These are phyloP conservation scores for Fusarium sarcochroum DNA, from an alignment of 2,329 filamentous ascomycete species.

Conservation along the genomic window DNA sequence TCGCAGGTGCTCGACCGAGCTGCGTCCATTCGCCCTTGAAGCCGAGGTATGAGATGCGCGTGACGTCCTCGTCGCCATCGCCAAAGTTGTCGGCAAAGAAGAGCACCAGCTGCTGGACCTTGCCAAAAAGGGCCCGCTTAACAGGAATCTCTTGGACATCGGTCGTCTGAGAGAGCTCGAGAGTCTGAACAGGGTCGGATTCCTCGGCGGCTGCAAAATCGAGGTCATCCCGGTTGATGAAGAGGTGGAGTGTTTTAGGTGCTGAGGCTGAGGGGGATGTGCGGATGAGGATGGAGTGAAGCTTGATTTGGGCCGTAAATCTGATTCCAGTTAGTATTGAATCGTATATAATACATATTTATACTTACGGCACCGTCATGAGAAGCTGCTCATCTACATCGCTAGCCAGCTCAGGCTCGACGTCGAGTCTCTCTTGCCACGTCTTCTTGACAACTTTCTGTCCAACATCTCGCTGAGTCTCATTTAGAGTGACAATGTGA, in stretches of 20 bases:
- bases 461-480: constrained; percentile 77
- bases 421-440: constrained; percentile 83
- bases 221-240: constrained; percentile 87
- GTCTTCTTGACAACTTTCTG: constrained; percentile 87
- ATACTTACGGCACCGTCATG: constrained; percentile 86
- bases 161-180: constrained; percentile 82
- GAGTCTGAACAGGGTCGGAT: constrained; percentile 77
- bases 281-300: constrained; percentile 90
- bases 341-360: background rate
- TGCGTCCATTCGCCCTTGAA: constrained; percentile 97
- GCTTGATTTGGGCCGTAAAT: constrained; percentile 93
- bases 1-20: constrained; percentile 78
- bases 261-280: constrained; percentile 79
- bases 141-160: constrained; percentile 91
- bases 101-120: constrained; percentile 83
- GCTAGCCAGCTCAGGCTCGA: constrained; percentile 82
- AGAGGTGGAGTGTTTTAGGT: constrained; percentile 87
- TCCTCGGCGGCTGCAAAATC: constrained; percentile 86
- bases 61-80: constrained; percentile 83
- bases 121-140: constrained; percentile 89
- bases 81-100: constrained; percentile 96
- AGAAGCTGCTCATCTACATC: constrained; percentile 95
- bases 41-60: constrained; percentile 84
- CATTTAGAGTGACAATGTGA: constrained; percentile 87
- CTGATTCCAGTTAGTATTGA: constrained; percentile 59